Evolutionary conservation across 352 stramenopile genomes (phyloP), one percentile per base, ranked within the genome.

Genomic region (Globisporangium cylindrosporum): DNA sequence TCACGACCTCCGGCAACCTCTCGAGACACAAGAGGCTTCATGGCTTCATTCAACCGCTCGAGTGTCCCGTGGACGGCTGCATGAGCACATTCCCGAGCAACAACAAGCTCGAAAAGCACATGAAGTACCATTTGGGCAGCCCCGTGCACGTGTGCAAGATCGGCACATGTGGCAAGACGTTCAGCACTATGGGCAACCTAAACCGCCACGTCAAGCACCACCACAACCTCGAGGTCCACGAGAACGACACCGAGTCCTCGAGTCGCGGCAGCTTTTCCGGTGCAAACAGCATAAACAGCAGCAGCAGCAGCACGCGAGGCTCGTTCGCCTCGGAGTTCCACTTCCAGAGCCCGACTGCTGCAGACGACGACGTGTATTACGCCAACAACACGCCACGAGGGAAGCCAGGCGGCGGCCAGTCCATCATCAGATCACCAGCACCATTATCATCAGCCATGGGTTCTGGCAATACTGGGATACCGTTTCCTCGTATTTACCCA

Each of bases 101-200:
- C 64, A 77, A 81, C 69, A 86, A 86, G 64, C 69, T 84, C 51
- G 73, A 74, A 48, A 76, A 82, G 29, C 81, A 90, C 67, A 72
- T 87, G 75, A 78, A 79, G 64, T 77, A 76, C 51, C 80, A 88
- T 32, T 46, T 73, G 2, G 80, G 80, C 20, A 70, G 67, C 54
- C 71, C 71, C n/a, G 76, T 81, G 18, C 75, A 86, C 32, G 74
- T 80, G 12, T 88, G 80, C 64, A 70, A 69, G 46, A 72, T 81
- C 34, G 69, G 66, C 15, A 72, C 75, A 22, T 88, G 78, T 51
- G 80, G 78, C 64, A 88, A 88, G 61, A 86, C 78, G 14, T 88
- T 88, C 64, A 88, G 74, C 56, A 86, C 80, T 1, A 81, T 74
- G 48, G 80, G 79, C 48, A 90, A 88, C 64, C 74, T 88, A 1